Evolutionary conservation across 2,329 filamentous ascomycete genomes (phyloP).

Genomic region (Aplosporella prunicola): DNA sequence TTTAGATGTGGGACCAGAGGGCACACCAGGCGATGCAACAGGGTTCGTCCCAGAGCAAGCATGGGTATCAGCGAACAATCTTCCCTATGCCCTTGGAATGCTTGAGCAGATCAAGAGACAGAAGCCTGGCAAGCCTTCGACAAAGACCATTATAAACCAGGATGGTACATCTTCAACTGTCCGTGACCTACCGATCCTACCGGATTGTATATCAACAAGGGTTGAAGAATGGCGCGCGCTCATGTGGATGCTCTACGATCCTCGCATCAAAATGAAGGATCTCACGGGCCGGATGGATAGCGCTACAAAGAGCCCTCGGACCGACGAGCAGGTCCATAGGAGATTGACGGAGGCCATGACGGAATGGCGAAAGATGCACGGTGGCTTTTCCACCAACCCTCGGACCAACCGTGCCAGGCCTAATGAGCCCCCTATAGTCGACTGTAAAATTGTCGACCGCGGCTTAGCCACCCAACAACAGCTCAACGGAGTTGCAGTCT

Average conservation of each 20-base stretch:
- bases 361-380: neutral
- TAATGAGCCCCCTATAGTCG: too few relatives aligned
- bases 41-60: neutral
- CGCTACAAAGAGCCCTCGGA: neutral
- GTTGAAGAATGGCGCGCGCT: neutral
- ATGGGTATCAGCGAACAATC: neutral
- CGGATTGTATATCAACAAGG: neutral
- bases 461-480: too few relatives aligned
- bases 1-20: neutral
- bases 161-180: neutral
- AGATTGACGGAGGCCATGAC: neutral
- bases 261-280: neutral
- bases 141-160: neutral
- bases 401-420: too few relatives aligned
- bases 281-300: neutral
- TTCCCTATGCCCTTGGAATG: neutral
- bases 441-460: too few relatives aligned
- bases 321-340: neutral
- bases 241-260: constrained; percentile 3
- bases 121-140: too few relatives aligned
- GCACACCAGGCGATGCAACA: neutral
- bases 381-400: too few relatives aligned
- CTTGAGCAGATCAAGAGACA: neutral
- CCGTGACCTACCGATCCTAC: neutral
- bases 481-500: too few relatives aligned